These are phyloP conservation scores for Silene latifolia DNA, from an alignment of 148 eudicot genomes.

Conservation along the genomic window DNA sequence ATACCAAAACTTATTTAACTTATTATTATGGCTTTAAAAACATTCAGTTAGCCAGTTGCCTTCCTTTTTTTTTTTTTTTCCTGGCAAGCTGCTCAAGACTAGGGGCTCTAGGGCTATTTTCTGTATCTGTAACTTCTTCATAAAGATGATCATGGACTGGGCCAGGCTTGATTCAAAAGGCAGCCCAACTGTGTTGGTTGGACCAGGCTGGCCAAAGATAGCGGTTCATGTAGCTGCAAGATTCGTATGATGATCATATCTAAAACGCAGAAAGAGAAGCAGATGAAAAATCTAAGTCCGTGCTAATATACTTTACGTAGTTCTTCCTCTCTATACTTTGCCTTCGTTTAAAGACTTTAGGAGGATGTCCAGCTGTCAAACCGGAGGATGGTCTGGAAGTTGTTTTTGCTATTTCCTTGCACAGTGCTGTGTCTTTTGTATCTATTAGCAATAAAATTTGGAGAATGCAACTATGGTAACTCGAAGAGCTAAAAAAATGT, in stretches of 20 bases:
- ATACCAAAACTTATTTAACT: not conserved
- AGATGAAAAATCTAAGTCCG: not conserved
- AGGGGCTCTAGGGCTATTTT: not conserved
- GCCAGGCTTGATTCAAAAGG: not conserved
- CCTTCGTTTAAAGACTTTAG: not conserved
- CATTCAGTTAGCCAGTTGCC: not conserved
- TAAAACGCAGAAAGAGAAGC: not conserved
- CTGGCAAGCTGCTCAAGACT: not conserved
- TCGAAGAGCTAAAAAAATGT: too few relatives aligned
- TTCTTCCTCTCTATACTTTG: not conserved
- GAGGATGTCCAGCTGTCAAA: not conserved
- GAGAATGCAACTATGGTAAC: not conserved
- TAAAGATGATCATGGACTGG: not conserved
- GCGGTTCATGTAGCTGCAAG: not conserved
- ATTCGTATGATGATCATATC: not conserved
- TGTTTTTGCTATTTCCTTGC: not conserved
- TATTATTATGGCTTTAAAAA: not conserved
- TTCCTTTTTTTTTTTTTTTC: too few relatives aligned
- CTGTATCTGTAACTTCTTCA: not conserved
- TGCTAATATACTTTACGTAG: not conserved
- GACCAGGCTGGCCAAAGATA: not conserved
- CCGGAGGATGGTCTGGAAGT: not conserved
- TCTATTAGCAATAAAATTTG: not conserved
- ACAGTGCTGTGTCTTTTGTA: not conserved
- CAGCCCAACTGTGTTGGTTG: not conserved